Evolutionary conservation across 2,329 filamentous ascomycete species (phyloP).

Genomic region (Rhytidhysteron rufulum): DNA sequence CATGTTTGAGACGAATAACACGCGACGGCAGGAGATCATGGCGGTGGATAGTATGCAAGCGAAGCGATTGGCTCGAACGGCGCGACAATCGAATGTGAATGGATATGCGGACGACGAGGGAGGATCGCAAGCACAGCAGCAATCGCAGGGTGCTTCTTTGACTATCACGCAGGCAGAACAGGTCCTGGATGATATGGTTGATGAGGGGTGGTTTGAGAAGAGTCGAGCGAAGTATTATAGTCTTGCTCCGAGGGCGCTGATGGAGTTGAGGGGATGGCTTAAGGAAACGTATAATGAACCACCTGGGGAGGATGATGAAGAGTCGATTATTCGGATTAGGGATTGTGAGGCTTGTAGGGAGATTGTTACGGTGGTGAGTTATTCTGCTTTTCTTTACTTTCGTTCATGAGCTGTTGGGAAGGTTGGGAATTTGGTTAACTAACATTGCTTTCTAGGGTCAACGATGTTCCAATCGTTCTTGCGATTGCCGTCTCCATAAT

Average conservation of each 20-base stretch:
- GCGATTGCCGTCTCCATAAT: slow-evolving; percentile 20
- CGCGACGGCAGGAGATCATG: slow-evolving; percentile 73
- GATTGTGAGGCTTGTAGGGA: slow-evolving; percentile 85
- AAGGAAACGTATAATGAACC: slow-evolving; percentile 85
- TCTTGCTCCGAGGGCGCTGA: slow-evolving; percentile 70
- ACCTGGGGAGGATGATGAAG: slow-evolving; percentile 54
- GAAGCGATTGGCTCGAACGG: slow-evolving; percentile 58
- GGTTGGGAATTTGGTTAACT: too few species aligned
- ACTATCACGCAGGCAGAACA: slow-evolving; percentile 74
- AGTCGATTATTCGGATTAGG: slow-evolving; percentile 64
- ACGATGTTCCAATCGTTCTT: slow-evolving; percentile 9
- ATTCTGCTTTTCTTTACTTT: neutral
- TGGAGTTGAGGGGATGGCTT: slow-evolving; percentile 83
- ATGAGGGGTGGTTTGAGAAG: slow-evolving; percentile 81
- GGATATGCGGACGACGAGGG: slow-evolving; percentile 39
- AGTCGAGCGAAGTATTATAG: slow-evolving; percentile 69
- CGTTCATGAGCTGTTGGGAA: too few species aligned
- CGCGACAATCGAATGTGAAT: slow-evolving; percentile 26
- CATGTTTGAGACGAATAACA: slow-evolving; percentile 86
- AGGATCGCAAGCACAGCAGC: slow-evolving; percentile 4
- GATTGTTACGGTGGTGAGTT: slow-evolving; percentile 68
- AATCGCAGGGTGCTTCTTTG: slow-evolving; percentile 43
- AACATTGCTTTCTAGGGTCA: slow-evolving; percentile 6
- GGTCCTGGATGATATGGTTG: slow-evolving; percentile 65
- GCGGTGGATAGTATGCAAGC: slow-evolving; percentile 78